phyloP scores from a whole-genome alignment of 2,329 filamentous ascomycete species.

The Colletotrichum cereale region DNA sequence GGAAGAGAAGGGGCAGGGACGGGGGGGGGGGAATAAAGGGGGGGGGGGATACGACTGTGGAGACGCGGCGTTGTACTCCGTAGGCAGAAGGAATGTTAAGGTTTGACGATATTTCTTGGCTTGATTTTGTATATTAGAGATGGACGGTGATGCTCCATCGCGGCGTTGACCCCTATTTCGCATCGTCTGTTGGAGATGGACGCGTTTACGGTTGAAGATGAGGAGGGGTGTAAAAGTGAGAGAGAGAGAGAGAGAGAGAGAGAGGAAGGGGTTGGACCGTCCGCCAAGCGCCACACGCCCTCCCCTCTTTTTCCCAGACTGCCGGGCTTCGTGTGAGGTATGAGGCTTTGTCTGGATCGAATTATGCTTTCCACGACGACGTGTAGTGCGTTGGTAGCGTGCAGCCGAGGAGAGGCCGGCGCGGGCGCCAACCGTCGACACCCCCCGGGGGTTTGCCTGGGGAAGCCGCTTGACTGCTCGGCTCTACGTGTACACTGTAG shows the following conservation, averaged over 20 bases:
- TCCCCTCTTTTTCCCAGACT: background rate
- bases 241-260: background rate
- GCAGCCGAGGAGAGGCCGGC: conserved; percentile 3
- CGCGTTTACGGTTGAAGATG: no score
- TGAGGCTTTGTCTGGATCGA: conserved; percentile 15
- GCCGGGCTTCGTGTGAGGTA: background rate
- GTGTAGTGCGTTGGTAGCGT: background rate
- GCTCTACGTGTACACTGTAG: no score
- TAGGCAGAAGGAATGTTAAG: conserved; percentile 15
- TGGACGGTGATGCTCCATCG: background rate
- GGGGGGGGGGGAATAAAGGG: background rate
- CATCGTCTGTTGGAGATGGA: background rate
- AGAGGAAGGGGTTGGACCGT: background rate
- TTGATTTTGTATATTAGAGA: conserved; percentile 1
- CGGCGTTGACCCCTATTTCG: conserved; percentile 6
- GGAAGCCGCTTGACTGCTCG: no score
- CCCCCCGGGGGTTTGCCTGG: background rate
- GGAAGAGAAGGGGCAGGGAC: background rate
- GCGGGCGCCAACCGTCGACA: background rate
- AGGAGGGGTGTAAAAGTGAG: background rate
- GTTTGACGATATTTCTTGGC: background rate
- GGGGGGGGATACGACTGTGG: background rate
- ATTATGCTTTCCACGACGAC: conserved; percentile 7
- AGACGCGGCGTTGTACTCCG: background rate
- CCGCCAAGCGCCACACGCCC: conserved; percentile 5